A percentile compares a stretch with the other conserved stretches of the same genome.
Conservation (phyloP, 75 land plant species). For the Picea sitchensis region DNA sequence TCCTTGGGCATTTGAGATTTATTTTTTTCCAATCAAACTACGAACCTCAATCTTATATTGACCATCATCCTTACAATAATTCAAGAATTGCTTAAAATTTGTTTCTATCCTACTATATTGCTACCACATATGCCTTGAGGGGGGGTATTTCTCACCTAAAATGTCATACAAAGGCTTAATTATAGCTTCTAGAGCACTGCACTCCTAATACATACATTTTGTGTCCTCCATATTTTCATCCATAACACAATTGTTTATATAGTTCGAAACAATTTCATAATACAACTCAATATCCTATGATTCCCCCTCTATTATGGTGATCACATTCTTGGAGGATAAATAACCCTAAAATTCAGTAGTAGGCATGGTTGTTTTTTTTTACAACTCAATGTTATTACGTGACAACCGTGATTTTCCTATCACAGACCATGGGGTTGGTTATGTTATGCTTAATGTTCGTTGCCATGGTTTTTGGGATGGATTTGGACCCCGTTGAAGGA, state of each 20-base stretch:
- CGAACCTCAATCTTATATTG: not conserved
- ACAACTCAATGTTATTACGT: too few species aligned
- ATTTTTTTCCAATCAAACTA: not conserved
- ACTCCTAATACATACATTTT: conserved; percentile 42
- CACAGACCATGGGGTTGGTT: too few species aligned
- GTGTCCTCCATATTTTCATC: conserved; percentile 70
- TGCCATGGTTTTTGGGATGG: too few species aligned
- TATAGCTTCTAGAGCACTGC: conserved; percentile 58
- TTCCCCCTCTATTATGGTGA: not conserved
- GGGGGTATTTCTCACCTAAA: conserved; percentile 34
- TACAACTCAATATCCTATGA: conserved; percentile 24
- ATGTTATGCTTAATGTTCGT: too few species aligned
- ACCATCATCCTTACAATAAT: not conserved
- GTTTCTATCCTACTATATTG: not conserved
- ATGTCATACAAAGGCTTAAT: conserved; percentile 63
- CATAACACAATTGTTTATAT: conserved; percentile 59
- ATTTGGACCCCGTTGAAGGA: too few species aligned
- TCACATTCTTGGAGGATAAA: not conserved
- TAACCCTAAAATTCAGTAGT: not conserved
- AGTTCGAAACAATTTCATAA: conserved; percentile 44
- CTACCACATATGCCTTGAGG: not conserved
- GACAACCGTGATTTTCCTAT: too few species aligned
- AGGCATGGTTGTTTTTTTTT: not conserved
- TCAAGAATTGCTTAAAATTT: not conserved
- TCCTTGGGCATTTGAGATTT: not conserved